A percentile compares a stretch with the other conserved stretches of the same genome.
Conservation (phyloP, 169 alveolate genomes). For the Eimeria necatrix region DNA sequence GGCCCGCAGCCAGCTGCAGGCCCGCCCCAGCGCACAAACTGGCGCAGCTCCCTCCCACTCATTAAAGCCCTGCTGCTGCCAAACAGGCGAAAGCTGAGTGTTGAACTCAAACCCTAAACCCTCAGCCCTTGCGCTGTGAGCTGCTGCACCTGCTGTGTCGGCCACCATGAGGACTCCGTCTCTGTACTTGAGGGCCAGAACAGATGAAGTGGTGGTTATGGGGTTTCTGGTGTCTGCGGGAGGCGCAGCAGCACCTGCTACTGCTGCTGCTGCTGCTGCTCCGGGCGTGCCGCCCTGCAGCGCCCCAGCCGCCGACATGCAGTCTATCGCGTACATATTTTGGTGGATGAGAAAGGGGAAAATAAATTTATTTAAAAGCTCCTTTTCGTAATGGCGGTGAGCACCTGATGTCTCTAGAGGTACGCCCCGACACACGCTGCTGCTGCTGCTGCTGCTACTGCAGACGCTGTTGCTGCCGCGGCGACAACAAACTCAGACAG, state of each 20-base stretch:
- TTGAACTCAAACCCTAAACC: neutral
- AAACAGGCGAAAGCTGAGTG: too few species aligned
- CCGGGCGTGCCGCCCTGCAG: neutral
- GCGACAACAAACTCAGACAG: neutral
- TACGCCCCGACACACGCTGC: neutral
- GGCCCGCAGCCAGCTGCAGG: too few species aligned
- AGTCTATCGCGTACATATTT: neutral
- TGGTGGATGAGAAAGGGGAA: neutral
- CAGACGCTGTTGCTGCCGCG: neutral
- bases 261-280: neutral
- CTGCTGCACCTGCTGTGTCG: conserved; percentile 37
- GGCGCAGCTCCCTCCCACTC: neutral
- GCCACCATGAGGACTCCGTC: conserved; percentile 70
- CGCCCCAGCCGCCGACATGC: neutral
- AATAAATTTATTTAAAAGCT: neutral
- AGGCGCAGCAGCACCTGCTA: neutral
- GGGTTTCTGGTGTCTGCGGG: conserved; percentile 52
- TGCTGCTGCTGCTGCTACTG: neutral
- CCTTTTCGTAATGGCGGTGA: neutral
- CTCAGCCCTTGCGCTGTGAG: neutral
- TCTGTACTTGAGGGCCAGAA: conserved; percentile 12
- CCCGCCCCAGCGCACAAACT: too few species aligned
- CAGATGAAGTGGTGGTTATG: conserved; percentile 53
- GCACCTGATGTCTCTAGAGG: neutral
- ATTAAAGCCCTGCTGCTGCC: neutral